phyloP scores from a whole-genome alignment of 192 early-diverging fungal species.

The Coemansia sp. region DNA sequence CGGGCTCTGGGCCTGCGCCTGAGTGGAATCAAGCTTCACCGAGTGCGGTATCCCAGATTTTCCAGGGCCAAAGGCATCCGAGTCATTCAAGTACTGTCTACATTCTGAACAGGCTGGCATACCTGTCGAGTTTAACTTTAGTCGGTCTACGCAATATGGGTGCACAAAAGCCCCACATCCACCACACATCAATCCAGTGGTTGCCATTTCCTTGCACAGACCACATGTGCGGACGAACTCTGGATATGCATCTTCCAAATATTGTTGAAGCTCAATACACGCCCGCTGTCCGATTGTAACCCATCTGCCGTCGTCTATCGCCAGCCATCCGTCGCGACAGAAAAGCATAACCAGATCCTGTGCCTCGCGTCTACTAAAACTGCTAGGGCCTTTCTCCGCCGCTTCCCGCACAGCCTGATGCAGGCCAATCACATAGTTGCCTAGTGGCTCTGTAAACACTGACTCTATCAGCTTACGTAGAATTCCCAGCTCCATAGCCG shows the following conservation, averaged over 20 bases:
- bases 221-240: slow-evolving; percentile 32
- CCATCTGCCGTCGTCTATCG: slow-evolving; percentile 1
- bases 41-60: slow-evolving; percentile 11
- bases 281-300: slow-evolving; percentile 25
- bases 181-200: slow-evolving; percentile 21
- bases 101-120: slow-evolving; percentile 27
- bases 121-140: neutral
- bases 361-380: slow-evolving; percentile 14
- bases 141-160: slow-evolving; percentile 33
- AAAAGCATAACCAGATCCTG: slow-evolving; percentile 17
- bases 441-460: slow-evolving; percentile 19
- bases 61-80: slow-evolving; percentile 28
- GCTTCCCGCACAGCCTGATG: slow-evolving; percentile 24
- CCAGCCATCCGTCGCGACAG: slow-evolving; percentile 29
- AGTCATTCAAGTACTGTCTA: slow-evolving; percentile 11
- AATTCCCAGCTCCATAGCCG: slow-evolving; percentile 14
- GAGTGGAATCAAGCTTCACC: neutral
- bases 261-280: slow-evolving; percentile 38
- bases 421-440: slow-evolving; percentile 32
- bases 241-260: slow-evolving; percentile 20
- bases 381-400: neutral
- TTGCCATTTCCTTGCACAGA: slow-evolving; percentile 40
- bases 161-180: slow-evolving; percentile 24
- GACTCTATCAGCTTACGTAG: slow-evolving; percentile 29
- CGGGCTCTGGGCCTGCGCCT: neutral